Evolutionary conservation across 805 yeast genomes (phyloP).

Genomic region (Schizosaccharomyces osmophilus): DNA sequence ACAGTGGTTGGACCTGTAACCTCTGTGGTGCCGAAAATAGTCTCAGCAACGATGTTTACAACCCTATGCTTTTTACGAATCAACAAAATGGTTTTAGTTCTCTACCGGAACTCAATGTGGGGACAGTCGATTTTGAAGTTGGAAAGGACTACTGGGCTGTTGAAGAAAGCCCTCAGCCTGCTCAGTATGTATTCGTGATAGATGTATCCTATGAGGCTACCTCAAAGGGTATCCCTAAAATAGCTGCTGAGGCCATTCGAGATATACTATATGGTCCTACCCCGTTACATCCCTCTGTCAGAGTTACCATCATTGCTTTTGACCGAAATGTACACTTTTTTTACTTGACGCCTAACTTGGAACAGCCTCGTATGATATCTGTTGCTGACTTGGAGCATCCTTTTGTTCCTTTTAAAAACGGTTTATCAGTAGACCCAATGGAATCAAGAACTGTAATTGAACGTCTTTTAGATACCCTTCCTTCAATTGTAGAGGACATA

Average conservation of each 20-base stretch:
- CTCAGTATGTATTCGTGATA: slow-evolving; percentile 48
- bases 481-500: slow-evolving; percentile 19
- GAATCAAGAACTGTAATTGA: slow-evolving; percentile 42
- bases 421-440: slow-evolving; percentile 57
- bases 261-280: slow-evolving; percentile 23
- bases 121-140: slow-evolving; percentile 67
- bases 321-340: slow-evolving; percentile 52
- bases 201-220: slow-evolving; percentile 41
- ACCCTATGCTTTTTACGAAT: slow-evolving; percentile 32
- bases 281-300: slow-evolving; percentile 20
- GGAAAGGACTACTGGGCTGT: slow-evolving; percentile 42
- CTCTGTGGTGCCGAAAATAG: slow-evolving; percentile 57
- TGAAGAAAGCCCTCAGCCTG: slow-evolving; percentile 18
- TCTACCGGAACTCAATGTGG: slow-evolving; percentile 56
- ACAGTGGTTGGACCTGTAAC: slow-evolving; percentile 52
- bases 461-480: slow-evolving; percentile 38
- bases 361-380: slow-evolving; percentile 32
- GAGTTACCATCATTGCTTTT: slow-evolving; percentile 49
- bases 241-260: slow-evolving; percentile 48
- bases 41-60: slow-evolving; percentile 40
- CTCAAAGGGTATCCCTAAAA: slow-evolving; percentile 32
- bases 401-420: slow-evolving; percentile 55
- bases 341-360: slow-evolving; percentile 31
- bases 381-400: slow-evolving; percentile 53
- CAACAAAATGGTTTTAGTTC: slow-evolving; percentile 23